Percentiles rank a stretch among this genome's conserved stretches.
Conservation (phyloP, 2,329 filamentous ascomycete species). For the Fusarium miscanthi region DNA sequence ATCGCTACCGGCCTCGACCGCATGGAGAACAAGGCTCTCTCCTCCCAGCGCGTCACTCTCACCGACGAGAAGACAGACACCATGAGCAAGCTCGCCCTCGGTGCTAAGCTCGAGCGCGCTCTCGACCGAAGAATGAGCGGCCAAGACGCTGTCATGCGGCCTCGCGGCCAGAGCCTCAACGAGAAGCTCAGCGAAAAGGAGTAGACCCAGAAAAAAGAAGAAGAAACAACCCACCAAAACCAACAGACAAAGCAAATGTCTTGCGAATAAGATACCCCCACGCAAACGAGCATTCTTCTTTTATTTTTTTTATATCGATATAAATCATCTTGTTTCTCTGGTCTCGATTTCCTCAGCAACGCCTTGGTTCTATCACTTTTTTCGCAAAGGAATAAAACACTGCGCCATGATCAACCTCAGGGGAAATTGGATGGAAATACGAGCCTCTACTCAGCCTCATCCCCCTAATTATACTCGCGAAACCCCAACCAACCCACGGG, state of each 20-base stretch:
- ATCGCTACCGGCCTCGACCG: conserved; percentile 85
- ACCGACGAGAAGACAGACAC: conserved; percentile 83
- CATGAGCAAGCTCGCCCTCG: conserved; percentile 86
- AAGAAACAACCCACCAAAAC: conserved; percentile 14
- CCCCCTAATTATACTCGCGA: conserved; percentile 14
- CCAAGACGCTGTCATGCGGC: conserved; percentile 88
- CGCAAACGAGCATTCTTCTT: conserved; percentile 21
- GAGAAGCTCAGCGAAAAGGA: conserved; percentile 50
- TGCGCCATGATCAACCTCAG: neutral
- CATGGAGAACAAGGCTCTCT: conserved; percentile 88
- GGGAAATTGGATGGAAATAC: conserved; percentile 10
- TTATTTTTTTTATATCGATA: conserved; percentile 1
- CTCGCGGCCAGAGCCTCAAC: conserved; percentile 54
- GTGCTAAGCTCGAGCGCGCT: conserved; percentile 90
- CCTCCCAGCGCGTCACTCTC: conserved; percentile 78
- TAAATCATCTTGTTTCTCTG: conserved; percentile 10
- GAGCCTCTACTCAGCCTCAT: conserved; percentile 14
- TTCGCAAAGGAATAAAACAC: conserved; percentile 10
- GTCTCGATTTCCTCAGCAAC: conserved; percentile 8
- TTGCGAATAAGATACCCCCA: conserved; percentile 31
- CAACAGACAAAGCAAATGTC: conserved; percentile 22
- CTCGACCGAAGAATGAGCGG: conserved; percentile 86
- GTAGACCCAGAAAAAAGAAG: conserved; percentile 9
- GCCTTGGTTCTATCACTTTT: neutral
- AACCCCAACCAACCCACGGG: conserved; percentile 2